These are phyloP conservation scores for Lagenidium giganteum DNA, from an alignment of 352 stramenopile species.

Conservation along the genomic window DNA sequence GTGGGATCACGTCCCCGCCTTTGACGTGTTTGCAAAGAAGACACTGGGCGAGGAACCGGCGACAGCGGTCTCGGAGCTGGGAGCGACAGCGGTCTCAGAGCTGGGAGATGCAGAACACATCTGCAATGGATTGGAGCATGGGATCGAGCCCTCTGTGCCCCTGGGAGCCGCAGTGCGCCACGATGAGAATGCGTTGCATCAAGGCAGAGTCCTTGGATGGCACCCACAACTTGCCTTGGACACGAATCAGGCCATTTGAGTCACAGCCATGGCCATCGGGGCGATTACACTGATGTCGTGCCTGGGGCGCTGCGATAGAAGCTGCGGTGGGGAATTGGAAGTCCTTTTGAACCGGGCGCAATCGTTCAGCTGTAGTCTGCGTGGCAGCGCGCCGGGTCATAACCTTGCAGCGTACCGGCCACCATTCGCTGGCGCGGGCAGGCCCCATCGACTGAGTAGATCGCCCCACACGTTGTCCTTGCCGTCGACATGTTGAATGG, in stretches of 20 bases:
- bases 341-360: too few relatives aligned
- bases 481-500: conserved; percentile 8
- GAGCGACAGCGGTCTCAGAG: too few relatives aligned
- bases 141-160: conserved; percentile 10
- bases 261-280: too few relatives aligned
- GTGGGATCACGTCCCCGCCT: conserved; percentile 10
- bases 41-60: conserved; percentile 6
- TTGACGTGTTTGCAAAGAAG: conserved; percentile 14
- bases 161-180: conserved; percentile 15
- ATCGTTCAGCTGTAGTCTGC: too few relatives aligned
- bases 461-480: conserved; percentile 9
- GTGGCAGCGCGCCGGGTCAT: too few relatives aligned
- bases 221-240: conserved; percentile 5
- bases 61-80: too few relatives aligned
- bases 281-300: too few relatives aligned
- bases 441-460: conserved; percentile 14
- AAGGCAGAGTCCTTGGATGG: conserved; percentile 2
- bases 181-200: conserved; percentile 2
- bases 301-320: too few relatives aligned
- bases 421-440: too few relatives aligned
- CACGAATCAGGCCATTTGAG: neutral
- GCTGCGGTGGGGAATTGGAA: too few relatives aligned
- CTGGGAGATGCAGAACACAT: neutral
- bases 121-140: conserved; percentile 1
- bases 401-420: too few relatives aligned